phyloP scores from a whole-genome alignment of 176 grass and related monocot species.

The Triticum timopheevii region DNA sequence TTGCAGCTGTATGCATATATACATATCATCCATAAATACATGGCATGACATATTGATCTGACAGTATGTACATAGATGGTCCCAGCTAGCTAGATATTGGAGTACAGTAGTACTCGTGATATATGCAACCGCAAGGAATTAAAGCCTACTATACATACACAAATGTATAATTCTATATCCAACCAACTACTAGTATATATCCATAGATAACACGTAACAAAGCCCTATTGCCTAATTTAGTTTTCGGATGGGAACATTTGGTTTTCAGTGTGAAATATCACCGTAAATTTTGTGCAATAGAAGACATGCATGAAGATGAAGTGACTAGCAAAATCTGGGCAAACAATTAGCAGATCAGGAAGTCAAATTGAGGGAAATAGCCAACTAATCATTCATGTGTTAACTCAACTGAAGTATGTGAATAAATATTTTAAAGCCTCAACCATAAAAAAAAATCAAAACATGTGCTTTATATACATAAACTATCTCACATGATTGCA shows the following conservation, averaged over 20 bases:
- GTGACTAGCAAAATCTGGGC: neutral
- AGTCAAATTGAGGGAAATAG: neutral
- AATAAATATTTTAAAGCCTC: no score
- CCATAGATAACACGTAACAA: neutral
- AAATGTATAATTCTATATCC: neutral
- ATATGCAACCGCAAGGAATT: neutral
- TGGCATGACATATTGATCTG: neutral
- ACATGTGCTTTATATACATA: neutral
- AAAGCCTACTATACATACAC: neutral
- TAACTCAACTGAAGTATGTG: neutral
- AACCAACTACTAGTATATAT: neutral
- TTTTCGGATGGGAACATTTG: neutral
- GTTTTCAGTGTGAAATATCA: neutral
- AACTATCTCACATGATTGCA: neutral
- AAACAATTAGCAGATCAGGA: neutral
- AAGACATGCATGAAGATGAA: neutral
- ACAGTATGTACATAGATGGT: neutral
- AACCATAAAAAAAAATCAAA: neutral
- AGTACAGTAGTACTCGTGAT: neutral
- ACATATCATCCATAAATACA: slow-evolving; percentile 2
- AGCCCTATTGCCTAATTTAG: neutral
- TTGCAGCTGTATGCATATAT: neutral
- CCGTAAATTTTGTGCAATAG: neutral
- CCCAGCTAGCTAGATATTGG: neutral
- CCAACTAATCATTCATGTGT: neutral